These are phyloP conservation scores for Conidiobolus incongruus DNA, from an alignment of 371 early-diverging fungal genomes.

Conservation along the genomic window DNA sequence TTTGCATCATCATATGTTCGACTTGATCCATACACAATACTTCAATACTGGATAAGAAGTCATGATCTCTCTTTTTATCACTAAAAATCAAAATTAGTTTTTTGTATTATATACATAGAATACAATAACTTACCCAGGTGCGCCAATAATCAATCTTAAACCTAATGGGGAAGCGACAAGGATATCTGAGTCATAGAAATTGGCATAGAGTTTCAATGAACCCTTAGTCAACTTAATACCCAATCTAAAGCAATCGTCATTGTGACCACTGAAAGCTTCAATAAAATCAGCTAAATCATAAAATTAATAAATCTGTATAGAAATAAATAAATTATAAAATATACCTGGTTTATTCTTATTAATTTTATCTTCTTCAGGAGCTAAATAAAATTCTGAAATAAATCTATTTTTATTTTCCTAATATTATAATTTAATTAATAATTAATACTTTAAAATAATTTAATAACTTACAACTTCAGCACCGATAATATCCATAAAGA, in stretches of 20 bases:
- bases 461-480: too few relatives aligned
- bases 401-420: conserved; percentile 15
- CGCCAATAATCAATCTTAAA: conserved; percentile 62
- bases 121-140: conserved; percentile 35
- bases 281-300: conserved; percentile 34
- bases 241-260: conserved; percentile 88
- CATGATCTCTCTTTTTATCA: conserved; percentile 68
- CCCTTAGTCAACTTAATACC: conserved; percentile 74
- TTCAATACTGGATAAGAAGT: conserved; percentile 85
- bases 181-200: conserved; percentile 78
- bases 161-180: conserved; percentile 86
- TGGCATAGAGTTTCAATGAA: conserved; percentile 61
- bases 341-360: not conserved
- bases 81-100: too few relatives aligned
- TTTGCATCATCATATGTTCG: conserved; percentile 83
- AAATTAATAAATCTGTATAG: not conserved
- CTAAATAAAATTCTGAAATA: conserved; percentile 5
- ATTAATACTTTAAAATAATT: too few relatives aligned
- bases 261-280: conserved; percentile 74
- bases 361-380: conserved; percentile 8
- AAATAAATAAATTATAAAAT: not conserved
- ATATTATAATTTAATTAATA: too few relatives aligned
- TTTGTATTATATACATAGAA: too few relatives aligned
- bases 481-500: conserved; percentile 47
- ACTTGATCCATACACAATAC: conserved; percentile 69